These are phyloP conservation scores for Colletotrichum magnum DNA, from an alignment of 2,329 filamentous ascomycete species.

Conservation along the genomic window DNA sequence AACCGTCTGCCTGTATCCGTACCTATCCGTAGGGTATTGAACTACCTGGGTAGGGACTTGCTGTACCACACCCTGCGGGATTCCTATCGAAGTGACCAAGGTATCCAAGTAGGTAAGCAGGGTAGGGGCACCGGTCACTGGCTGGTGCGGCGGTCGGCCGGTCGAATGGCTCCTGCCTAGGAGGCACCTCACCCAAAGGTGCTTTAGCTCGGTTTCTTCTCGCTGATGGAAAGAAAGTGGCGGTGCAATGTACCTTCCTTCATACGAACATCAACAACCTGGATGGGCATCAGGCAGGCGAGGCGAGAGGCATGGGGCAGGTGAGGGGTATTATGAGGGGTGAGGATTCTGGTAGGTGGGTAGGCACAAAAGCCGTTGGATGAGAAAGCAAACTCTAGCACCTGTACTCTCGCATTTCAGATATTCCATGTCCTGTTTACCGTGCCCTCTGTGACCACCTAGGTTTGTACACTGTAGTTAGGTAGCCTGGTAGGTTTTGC, in stretches of 20 bases:
- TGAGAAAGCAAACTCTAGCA: background rate
- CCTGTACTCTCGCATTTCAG: background rate
- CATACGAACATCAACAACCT: too few species aligned
- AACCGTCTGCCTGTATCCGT: slow-evolving; percentile 1
- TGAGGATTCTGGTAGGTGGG: slow-evolving; percentile 7
- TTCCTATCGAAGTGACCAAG: too few species aligned
- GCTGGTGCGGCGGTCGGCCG: slow-evolving; percentile 8
- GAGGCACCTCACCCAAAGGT: background rate
- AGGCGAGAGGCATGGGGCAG: slow-evolving; percentile 1
- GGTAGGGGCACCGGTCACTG: slow-evolving; percentile 7
- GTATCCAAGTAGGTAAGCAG: too few species aligned
- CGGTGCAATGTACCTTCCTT: slow-evolving; percentile 12
- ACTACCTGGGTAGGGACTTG: background rate
- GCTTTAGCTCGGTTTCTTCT: background rate
- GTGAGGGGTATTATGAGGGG: slow-evolving; percentile 10
- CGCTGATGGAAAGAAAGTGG: slow-evolving; percentile 1
- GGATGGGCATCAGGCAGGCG: background rate
- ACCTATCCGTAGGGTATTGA: background rate
- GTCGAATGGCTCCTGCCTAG: slow-evolving; percentile 17
- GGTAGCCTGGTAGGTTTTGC: too few species aligned
- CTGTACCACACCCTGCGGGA: slow-evolving; percentile 3
- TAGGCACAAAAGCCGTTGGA: slow-evolving; percentile 3
- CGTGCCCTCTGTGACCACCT: too few species aligned
- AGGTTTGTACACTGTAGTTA: too few species aligned
- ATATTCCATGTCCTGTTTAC: too few species aligned